phyloP scores from a whole-genome alignment of 345 rosid genomes.

The Hibiscus trionum region DNA sequence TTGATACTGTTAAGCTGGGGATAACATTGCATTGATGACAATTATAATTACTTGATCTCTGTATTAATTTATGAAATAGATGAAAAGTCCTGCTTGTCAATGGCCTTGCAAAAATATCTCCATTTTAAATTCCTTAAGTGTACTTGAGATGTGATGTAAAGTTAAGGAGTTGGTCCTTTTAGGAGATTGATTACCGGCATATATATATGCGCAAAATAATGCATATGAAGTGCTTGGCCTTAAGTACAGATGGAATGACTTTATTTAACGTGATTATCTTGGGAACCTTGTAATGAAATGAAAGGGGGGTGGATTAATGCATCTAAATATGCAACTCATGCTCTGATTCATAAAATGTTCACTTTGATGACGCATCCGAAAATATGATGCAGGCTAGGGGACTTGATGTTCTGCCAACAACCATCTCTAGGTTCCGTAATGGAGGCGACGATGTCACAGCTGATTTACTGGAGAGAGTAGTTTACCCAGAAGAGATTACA shows the following conservation, averaged over 20 bases:
- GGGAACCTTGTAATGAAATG: not conserved
- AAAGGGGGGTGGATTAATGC: not conserved
- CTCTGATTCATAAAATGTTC: not conserved
- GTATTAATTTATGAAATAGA: not conserved
- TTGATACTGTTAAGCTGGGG: not conserved
- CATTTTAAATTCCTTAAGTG: not conserved
- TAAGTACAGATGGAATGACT: not conserved
- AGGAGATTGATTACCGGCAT: not conserved
- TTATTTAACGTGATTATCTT: not conserved
- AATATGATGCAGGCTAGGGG: slow-evolving; percentile 76
- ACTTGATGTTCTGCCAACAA: slow-evolving; percentile 80
- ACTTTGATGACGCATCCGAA: not conserved
- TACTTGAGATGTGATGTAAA: not conserved
- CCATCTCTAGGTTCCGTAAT: slow-evolving; percentile 70
- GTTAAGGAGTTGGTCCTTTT: not conserved
- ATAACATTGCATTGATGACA: not conserved
- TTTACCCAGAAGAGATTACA: slow-evolving; percentile 87
- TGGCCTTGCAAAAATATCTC: not conserved
- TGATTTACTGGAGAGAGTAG: slow-evolving; percentile 55
- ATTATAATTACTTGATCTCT: not conserved
- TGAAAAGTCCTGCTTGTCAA: not conserved
- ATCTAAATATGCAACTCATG: not conserved
- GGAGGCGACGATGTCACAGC: slow-evolving; percentile 81
- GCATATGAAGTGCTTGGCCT: not conserved
- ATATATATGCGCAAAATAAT: not conserved